Evolutionary conservation across 805 yeast genomes (phyloP).

Genomic region (Saccharomycopsis sp.): DNA sequence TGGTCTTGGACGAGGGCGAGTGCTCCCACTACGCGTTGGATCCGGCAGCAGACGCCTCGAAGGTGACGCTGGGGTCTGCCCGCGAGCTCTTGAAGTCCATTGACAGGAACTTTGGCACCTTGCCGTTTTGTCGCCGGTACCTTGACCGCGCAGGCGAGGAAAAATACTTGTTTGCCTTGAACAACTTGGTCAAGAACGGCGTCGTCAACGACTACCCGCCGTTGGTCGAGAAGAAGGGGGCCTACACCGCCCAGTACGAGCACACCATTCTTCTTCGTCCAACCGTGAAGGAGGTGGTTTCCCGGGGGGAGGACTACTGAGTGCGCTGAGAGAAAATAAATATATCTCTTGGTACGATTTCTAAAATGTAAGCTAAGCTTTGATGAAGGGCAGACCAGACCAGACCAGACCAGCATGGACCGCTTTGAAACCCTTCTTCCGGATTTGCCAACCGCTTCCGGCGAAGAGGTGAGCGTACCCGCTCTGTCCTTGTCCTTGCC

Average conservation of each 20-base stretch:
- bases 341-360: too few species aligned
- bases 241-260: slow-evolving; percentile 93
- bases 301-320: slow-evolving; percentile 88
- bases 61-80: slow-evolving; percentile 48
- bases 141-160: slow-evolving; percentile 88
- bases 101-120: slow-evolving; percentile 78
- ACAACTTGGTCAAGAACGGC: slow-evolving; percentile 76
- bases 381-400: too few species aligned
- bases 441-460: too few species aligned
- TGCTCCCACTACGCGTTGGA: slow-evolving; percentile 84
- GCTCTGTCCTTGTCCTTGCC: too few species aligned
- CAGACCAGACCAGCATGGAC: too few species aligned
- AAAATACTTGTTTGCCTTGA: slow-evolving; percentile 79
- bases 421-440: too few species aligned
- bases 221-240: slow-evolving; percentile 69
- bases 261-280: slow-evolving; percentile 90
- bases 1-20: slow-evolving; percentile 80
- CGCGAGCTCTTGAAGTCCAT: slow-evolving; percentile 60
- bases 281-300: slow-evolving; percentile 85
- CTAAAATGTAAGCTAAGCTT: too few species aligned
- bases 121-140: slow-evolving; percentile 95
- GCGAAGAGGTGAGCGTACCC: too few species aligned
- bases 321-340: too few species aligned
- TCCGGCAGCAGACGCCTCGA: slow-evolving; percentile 40
- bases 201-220: slow-evolving; percentile 94